These are phyloP conservation scores for Plasmodium inui DNA, from an alignment of 169 alveolate species.

Conservation along the genomic window DNA sequence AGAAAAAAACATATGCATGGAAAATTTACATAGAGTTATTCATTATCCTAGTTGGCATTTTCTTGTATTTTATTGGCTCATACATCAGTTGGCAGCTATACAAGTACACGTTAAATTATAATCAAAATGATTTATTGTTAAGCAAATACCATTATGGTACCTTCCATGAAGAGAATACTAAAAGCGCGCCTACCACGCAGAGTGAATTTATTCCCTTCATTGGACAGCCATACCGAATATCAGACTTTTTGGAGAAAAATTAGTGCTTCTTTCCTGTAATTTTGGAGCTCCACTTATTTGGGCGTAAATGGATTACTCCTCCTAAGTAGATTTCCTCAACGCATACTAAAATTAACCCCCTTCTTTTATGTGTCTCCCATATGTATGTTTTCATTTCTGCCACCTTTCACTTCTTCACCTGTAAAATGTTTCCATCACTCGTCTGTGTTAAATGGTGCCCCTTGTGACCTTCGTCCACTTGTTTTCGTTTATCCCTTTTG, in stretches of 20 bases:
- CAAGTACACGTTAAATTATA: constrained; percentile 60
- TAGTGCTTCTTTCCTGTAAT: neutral
- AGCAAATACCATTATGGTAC: constrained; percentile 69
- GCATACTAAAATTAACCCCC: neutral
- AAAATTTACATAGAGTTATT: constrained; percentile 61
- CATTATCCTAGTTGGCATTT: constrained; percentile 42
- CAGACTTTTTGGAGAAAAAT: constrained; percentile 56
- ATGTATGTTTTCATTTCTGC: neutral
- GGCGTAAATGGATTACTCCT: neutral
- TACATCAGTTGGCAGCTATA: constrained; percentile 72
- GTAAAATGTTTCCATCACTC: neutral
- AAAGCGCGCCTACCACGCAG: constrained; percentile 51
- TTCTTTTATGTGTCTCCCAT: neutral
- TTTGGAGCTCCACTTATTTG: neutral
- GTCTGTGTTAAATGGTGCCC: neutral
- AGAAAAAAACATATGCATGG: constrained; percentile 66
- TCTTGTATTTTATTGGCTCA: constrained; percentile 63
- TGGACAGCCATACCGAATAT: constrained; percentile 73
- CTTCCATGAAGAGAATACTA: constrained; percentile 62
- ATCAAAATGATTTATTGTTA: constrained; percentile 40
- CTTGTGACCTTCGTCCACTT: neutral
- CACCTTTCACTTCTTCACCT: neutral
- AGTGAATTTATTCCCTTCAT: constrained; percentile 64
- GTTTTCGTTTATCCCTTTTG: neutral
- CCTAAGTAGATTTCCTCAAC: neutral